A percentile compares a stretch with the other conserved stretches of the same genome.
phyloP scores from a whole-genome alignment of 2,329 filamentous ascomycete genomes.

The Arthrobotrys sinensis region DNA sequence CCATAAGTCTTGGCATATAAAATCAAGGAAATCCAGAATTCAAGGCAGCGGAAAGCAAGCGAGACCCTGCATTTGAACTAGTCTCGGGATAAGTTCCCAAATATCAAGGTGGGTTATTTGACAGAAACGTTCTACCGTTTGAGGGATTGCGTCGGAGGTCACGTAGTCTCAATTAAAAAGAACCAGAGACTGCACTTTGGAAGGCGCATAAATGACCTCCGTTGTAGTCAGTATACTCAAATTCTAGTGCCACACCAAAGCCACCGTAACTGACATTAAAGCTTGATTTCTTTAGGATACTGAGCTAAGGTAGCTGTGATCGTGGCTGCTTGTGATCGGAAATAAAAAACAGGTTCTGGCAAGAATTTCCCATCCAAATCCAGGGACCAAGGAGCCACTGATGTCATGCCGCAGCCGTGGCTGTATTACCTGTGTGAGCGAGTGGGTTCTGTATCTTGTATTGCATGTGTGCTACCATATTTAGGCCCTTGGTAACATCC shows the following conservation, averaged over 20 bases:
- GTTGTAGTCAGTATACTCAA: not conserved
- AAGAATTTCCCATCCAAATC: conserved; percentile 8
- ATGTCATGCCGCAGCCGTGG: conserved; percentile 53
- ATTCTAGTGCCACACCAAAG: conserved; percentile 2
- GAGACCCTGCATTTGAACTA: conserved; percentile 59
- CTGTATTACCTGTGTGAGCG: not conserved
- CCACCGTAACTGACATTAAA: not conserved
- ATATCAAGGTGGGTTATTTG: conserved; percentile 28
- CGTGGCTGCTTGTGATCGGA: conserved; percentile 9
- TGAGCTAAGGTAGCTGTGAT: not conserved
- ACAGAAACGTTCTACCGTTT: conserved; percentile 42
- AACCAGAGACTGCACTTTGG: not conserved
- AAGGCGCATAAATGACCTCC: not conserved
- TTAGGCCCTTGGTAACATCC: conserved; percentile 36
- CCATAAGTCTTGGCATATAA: conserved; percentile 54
- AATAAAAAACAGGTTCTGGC: conserved; percentile 40
- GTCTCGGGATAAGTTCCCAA: conserved; percentile 24
- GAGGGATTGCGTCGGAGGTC: not conserved
- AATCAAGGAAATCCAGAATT: conserved; percentile 55
- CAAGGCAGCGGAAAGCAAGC: conserved; percentile 43
- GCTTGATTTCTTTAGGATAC: not conserved
- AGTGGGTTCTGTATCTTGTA: not conserved
- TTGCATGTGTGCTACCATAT: conserved; percentile 46
- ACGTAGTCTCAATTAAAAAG: not conserved
- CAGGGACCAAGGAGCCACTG: conserved; percentile 42